Evolutionary conservation across 805 yeast species (phyloP), one percentile per base, ranked within the genome.

Genomic region (Kuraishia cidri): DNA sequence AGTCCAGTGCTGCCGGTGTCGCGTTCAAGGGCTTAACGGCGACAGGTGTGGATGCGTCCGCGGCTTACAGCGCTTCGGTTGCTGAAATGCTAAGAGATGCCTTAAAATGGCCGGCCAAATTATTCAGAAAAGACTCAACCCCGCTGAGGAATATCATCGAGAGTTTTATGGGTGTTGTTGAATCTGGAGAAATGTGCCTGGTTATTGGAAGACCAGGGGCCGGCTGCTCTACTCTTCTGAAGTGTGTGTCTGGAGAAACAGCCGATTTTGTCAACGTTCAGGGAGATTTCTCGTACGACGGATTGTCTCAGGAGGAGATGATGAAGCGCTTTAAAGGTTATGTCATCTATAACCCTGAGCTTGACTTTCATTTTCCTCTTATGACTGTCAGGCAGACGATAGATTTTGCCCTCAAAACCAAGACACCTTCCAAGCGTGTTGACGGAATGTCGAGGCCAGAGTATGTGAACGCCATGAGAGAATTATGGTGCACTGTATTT

Each of bases 281-380:
- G 25, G 86, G 87, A 39, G 62, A 65, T 14, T 54, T 81, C 37
- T 45, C 63, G 6, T 81, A 79, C 45, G 83, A 77, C 48, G 83
- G 84, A 30, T 58, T 79, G 31, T 47, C 64, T 13, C 79, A 72
- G 46, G 41, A 56, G 24, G 80, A 76, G 39, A 75, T 81, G 78
- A 58, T 76, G 57, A 52, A 64, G 38, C 49, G 61, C 25, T 80
- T 63, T 58, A 71, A 69, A 41, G 65, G 73, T 19, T 83, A 72
- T 42, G 54, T 74, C 29, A 56, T 74, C 29, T 74, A 74, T 49
- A 71, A 71, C 43, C 76, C 76, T 22, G 79, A 72, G 54, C 57
- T 76, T 36, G 92, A 81, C 49, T 70, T 69, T 37, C 92, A 81
- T 53, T 79, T 79, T 58, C 90, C 92, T 8, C 79, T 77, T 42